Percentiles rank a stretch among this genome's conserved stretches.
phyloP scores from a whole-genome alignment of 73 alveolate genomes.

The Stentor roeselii region DNA sequence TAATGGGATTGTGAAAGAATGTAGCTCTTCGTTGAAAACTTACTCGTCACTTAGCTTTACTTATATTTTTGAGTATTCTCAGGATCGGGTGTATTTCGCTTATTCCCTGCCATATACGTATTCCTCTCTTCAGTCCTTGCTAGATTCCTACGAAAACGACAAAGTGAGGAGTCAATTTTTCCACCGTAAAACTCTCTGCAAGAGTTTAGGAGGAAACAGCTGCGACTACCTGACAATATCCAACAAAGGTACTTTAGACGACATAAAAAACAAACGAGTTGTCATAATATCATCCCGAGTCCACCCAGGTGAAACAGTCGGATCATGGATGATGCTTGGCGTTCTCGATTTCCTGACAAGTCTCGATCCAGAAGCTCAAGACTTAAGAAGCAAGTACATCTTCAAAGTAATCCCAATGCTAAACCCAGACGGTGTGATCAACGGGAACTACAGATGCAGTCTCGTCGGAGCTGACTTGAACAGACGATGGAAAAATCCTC shows the following conservation, averaged over 20 bases:
- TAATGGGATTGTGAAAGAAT: slow-evolving; percentile 28
- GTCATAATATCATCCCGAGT: slow-evolving; percentile 61
- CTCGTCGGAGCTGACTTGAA: slow-evolving; percentile 91
- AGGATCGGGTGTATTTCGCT: slow-evolving; percentile 91
- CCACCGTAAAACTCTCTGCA: slow-evolving; percentile 39
- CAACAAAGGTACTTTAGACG: slow-evolving; percentile 30
- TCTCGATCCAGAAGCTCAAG: slow-evolving; percentile 31
- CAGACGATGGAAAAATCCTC: slow-evolving; percentile 89
- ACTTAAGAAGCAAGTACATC: slow-evolving; percentile 60
- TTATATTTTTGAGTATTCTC: slow-evolving; percentile 81
- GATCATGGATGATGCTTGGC: slow-evolving; percentile 55
- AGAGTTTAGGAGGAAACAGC: slow-evolving; percentile 74
- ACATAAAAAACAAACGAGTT: slow-evolving; percentile 44
- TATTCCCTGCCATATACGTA: slow-evolving; percentile 95
- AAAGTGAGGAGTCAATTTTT: not conserved
- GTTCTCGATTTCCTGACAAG: slow-evolving; percentile 44
- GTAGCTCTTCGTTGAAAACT: slow-evolving; percentile 40
- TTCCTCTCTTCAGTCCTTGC: slow-evolving; percentile 56
- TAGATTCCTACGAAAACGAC: slow-evolving; percentile 10
- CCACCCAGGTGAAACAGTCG: slow-evolving; percentile 78
- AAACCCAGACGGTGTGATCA: slow-evolving; percentile 95
- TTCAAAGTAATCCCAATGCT: slow-evolving; percentile 88
- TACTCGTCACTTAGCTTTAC: slow-evolving; percentile 92
- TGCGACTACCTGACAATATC: slow-evolving; percentile 29
- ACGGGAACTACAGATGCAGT: slow-evolving; percentile 90